Conservation (phyloP, 805 yeast genomes). For the Pichia exigua region DNA sequence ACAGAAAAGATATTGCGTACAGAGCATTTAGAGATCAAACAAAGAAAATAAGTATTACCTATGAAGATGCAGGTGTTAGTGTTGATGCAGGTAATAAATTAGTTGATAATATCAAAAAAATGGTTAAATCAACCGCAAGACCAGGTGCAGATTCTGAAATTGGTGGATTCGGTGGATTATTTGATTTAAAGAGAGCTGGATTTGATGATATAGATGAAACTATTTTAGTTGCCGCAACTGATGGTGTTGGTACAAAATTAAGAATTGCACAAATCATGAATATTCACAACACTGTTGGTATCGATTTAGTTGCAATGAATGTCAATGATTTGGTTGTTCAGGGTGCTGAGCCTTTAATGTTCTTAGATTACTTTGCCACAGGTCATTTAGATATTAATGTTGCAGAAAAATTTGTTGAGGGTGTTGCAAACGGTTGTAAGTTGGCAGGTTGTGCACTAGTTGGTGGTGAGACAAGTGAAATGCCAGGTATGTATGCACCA, state of each 20-base stretch:
- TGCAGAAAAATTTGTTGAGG: conserved; percentile 83
- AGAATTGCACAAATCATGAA: conserved; percentile 86
- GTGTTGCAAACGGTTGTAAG: conserved; percentile 95
- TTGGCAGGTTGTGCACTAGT: conserved; percentile 95
- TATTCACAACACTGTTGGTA: conserved; percentile 96
- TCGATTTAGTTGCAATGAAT: conserved; percentile 98
- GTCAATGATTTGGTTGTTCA: conserved; percentile 96
- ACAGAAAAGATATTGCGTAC: conserved; percentile 91
- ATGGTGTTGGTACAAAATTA: conserved; percentile 97
- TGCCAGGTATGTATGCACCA: conserved; percentile 97
- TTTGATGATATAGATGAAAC: conserved; percentile 64
- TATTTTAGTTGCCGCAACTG: conserved; percentile 94
- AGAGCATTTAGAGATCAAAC: conserved; percentile 69
- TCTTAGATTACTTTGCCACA: conserved; percentile 93
- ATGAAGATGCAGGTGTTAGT: conserved; percentile 94
- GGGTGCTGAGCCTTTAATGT: conserved; percentile 96
- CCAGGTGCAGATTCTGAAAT: conserved; percentile 96
- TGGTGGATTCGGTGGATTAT: conserved; percentile 98
- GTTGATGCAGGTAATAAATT: conserved; percentile 91
- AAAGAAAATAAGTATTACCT: conserved; percentile 50
- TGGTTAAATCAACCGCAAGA: conserved; percentile 88
- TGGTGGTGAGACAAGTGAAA: conserved; percentile 98
- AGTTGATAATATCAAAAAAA: conserved; percentile 82
- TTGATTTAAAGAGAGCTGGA: conserved; percentile 85
- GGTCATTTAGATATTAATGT: conserved; percentile 79